These are phyloP conservation scores for Pichia cephalocereana DNA, from an alignment of 805 yeast genomes.

Conservation along the genomic window DNA sequence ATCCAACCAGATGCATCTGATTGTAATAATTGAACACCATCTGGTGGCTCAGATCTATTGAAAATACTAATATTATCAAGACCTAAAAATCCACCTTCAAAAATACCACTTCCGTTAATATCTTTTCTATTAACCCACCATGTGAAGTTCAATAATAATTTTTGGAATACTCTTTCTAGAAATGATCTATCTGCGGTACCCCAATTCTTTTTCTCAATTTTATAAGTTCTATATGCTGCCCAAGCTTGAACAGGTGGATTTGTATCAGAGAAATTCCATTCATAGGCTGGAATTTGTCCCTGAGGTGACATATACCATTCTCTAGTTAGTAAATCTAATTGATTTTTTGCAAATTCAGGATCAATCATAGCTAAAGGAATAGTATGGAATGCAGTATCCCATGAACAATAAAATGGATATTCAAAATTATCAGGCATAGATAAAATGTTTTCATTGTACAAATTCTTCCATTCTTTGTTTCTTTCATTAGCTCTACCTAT, in stretches of 20 bases:
- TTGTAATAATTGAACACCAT: conserved; percentile 84
- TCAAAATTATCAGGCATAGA: conserved; percentile 95
- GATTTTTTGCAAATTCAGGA: conserved; percentile 84
- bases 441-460: conserved; percentile 78
- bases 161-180: conserved; percentile 88
- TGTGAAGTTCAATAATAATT: conserved; percentile 77
- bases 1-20: conserved; percentile 98
- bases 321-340: conserved; percentile 73
- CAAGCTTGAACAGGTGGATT: conserved; percentile 97
- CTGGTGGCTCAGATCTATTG: conserved; percentile 91
- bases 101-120: conserved; percentile 74
- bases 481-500: conserved; percentile 78
- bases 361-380: conserved; percentile 90
- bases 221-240: conserved; percentile 83
- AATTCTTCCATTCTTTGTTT: conserved; percentile 81
- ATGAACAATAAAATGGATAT: conserved; percentile 91
- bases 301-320: conserved; percentile 98
- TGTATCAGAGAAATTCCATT: conserved; percentile 94
- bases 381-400: conserved; percentile 96
- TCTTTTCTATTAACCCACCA: conserved; percentile 98
- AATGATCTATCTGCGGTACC: conserved; percentile 76
- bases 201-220: conserved; percentile 77
- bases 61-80: conserved; percentile 88
- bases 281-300: conserved; percentile 96
- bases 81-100: conserved; percentile 92